Conservation (phyloP, 192 early-diverging fungal genomes). For the Phycomyces blakesleeanus region DNA sequence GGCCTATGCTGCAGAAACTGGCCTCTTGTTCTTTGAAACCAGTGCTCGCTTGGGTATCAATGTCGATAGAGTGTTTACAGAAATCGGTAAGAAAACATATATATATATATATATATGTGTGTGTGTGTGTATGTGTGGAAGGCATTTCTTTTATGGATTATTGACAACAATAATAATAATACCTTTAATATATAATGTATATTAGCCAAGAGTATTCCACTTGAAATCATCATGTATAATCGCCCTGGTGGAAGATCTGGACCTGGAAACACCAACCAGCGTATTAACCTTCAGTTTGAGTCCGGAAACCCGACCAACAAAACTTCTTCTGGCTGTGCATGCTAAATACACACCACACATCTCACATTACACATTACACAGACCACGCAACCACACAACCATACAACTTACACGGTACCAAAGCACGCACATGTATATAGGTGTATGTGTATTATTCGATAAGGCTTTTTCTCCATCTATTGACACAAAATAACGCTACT, state of each 20-base stretch:
- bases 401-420: no score
- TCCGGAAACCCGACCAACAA: not conserved
- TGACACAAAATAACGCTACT: no score
- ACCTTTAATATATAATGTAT: not conserved
- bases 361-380: not conserved
- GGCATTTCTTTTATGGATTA: no score
- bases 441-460: no score
- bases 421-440: no score
- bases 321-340: not conserved
- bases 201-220: conserved; percentile 23
- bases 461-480: no score
- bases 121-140: no score
- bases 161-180: not conserved
- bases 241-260: conserved; percentile 7
- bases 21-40: conserved; percentile 86
- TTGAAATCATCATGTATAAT: conserved; percentile 27
- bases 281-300: not conserved
- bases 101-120: no score
- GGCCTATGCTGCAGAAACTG: conserved; percentile 53
- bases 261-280: not conserved
- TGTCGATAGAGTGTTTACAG: conserved; percentile 87
- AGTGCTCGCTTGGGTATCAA: conserved; percentile 82
- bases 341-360: not conserved
- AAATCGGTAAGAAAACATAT: conserved; percentile 52
- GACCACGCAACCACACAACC: no score